These are phyloP conservation scores for Sungouiozyma ichnusensis DNA, from an alignment of 805 yeast genomes.

Conservation along the genomic window DNA sequence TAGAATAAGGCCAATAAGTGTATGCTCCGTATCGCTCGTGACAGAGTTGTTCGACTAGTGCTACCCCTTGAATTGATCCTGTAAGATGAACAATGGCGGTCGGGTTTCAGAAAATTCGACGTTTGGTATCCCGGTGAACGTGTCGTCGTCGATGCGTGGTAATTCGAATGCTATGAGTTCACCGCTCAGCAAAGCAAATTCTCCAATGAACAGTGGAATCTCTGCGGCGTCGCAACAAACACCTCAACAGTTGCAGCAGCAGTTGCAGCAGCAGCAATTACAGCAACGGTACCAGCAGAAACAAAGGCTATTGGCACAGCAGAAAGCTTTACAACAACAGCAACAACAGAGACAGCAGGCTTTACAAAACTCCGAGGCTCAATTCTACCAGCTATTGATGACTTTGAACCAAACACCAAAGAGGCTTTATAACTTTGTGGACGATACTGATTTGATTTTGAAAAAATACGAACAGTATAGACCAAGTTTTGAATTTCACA, in stretches of 20 bases:
- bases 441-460: conserved; percentile 61
- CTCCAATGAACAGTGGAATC: background rate
- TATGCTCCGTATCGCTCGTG: too few relatives aligned
- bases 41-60: too few relatives aligned
- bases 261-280: conserved; percentile 26
- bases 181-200: background rate
- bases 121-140: conserved; percentile 17
- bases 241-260: conserved; percentile 20
- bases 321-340: conserved; percentile 18
- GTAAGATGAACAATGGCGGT: conserved; percentile 1
- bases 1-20: too few relatives aligned
- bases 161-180: conserved; percentile 6
- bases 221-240: too few relatives aligned
- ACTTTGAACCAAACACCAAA: conserved; percentile 32
- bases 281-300: conserved; percentile 19
- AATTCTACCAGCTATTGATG: conserved; percentile 30
- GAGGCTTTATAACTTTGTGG: conserved; percentile 48
- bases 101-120: conserved; percentile 1
- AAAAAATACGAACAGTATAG: conserved; percentile 67
- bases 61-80: too few relatives aligned
- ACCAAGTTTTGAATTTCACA: conserved; percentile 80
- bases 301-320: conserved; percentile 28
- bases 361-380: conserved; percentile 32
- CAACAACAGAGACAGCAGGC: conserved; percentile 33
- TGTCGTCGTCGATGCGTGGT: conserved; percentile 6